Base-by-base conservation (phyloP, 2,329 filamentous ascomycete species). In the Claviceps maximensis region DNA sequence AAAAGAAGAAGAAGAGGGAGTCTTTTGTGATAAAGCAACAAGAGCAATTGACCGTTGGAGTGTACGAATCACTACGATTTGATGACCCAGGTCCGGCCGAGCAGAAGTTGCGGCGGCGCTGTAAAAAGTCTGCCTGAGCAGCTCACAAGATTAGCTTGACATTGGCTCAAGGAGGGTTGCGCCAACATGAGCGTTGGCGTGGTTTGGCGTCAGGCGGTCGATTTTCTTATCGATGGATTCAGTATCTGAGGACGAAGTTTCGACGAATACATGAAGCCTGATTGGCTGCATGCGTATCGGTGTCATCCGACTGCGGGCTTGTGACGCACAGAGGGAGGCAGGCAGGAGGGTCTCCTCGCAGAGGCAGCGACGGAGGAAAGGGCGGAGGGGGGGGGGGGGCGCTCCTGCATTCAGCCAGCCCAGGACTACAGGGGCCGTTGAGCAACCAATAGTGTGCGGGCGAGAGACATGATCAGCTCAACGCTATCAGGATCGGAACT, bases 241-340 rank as follows among this genome's bases (percentile, higher is more conserved):
- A 38, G 29, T 25, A 55, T 53, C 50, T 44, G 42, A 42, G 41
- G 46, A 52, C 40, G n/a, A 27, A 31, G 23, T 49, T 53, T 47
- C 49, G 47, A 38, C 36, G 51, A 49, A 55, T 48, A 15, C 29
- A 13, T 40, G 33, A 27, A 44, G 21, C 25, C 7, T 55, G 48
- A 55, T 55, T 55, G 54, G 54, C 48, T 49, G 38, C 15, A 23
- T 49, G 48, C 36, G 48, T 55, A 47, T 53, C 51, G 49, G 54
- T 21, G 38, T 50, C 44, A 29, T 42, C 40, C 51, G 54, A 45
- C 46, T 47, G 49, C 49, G 49, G 54, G 54, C 49, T 40, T 52
- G 41, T 55, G 54, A 55, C 49, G 52, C 54, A 53, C 44, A 15
- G 25, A 41, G 41, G 19, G 15, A 31, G 41, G 15, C 29, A n/a